Percentiles rank a stretch among this genome's conserved stretches.
Evolutionary conservation across 768 basidiomycete species (phyloP).

Genomic region (Suillus placidus): DNA sequence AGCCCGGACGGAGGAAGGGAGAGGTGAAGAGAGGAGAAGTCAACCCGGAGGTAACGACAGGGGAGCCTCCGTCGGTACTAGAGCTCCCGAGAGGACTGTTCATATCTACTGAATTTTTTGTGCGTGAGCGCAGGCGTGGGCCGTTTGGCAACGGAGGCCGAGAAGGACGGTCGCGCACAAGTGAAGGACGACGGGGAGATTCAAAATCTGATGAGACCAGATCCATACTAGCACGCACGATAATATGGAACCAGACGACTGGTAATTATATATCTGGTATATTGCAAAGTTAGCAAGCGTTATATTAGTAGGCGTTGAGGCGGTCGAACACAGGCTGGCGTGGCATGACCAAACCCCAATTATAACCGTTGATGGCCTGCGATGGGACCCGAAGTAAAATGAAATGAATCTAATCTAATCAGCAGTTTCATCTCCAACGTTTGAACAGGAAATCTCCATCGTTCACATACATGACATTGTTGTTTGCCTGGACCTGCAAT

Average conservation of each 20-base stretch:
- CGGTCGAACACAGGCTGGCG: conserved; percentile 12
- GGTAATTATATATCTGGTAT: background rate
- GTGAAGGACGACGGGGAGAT: conserved; percentile 16
- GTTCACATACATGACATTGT: background rate
- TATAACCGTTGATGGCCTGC: background rate
- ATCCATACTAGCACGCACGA: conserved; percentile 16
- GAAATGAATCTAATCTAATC: conserved; percentile 13
- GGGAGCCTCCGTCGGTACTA: conserved; percentile 13
- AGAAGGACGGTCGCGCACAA: conserved; percentile 25
- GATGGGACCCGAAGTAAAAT: conserved; percentile 8
- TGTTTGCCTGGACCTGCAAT: background rate
- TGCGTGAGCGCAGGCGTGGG: conserved; percentile 22
- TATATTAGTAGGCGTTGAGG: conserved; percentile 7
- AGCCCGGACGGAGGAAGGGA: conserved; percentile 2
- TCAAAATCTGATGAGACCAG: conserved; percentile 16
- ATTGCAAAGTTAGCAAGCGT: background rate
- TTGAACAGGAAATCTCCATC: background rate
- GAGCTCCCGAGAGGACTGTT: conserved; percentile 10
- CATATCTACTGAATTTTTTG: conserved; percentile 20
- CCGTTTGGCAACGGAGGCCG: conserved; percentile 24
- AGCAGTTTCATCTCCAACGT: background rate
- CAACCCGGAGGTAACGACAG: background rate
- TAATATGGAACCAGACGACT: background rate
- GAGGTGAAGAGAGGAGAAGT: conserved; percentile 10
- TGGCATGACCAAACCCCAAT: conserved; percentile 12